These are phyloP conservation scores for Fabrea salina DNA, from an alignment of 169 alveolate genomes.

Conservation along the genomic window DNA sequence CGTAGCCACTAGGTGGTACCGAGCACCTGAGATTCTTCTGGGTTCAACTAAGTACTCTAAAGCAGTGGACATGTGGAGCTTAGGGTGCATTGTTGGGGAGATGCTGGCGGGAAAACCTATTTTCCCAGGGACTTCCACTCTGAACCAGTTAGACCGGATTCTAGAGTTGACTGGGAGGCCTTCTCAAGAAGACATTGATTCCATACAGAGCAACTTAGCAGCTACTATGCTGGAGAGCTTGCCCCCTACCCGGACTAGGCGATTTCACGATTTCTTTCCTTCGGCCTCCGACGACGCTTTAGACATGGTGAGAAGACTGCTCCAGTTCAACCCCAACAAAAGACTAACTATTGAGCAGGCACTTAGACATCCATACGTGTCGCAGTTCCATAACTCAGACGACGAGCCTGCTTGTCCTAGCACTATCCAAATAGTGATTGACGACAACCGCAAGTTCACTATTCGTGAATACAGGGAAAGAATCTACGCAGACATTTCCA, in stretches of 20 bases:
- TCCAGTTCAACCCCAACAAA: conserved; percentile 90
- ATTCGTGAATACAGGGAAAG: conserved; percentile 82
- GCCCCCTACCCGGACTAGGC: conserved; percentile 21
- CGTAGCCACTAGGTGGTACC: conserved; percentile 99
- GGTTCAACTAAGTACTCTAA: conserved; percentile 96
- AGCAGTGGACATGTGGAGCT: conserved; percentile 99
- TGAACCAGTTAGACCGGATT: conserved; percentile 92
- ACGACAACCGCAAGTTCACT: conserved; percentile 82
- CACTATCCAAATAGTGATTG: conserved; percentile 78
- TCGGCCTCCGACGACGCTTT: conserved; percentile 86
- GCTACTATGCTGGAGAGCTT: conserved; percentile 81
- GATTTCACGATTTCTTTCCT: conserved; percentile 56
- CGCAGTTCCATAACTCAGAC: conserved; percentile 87
- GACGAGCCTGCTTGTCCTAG: conserved; percentile 87
- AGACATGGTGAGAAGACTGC: conserved; percentile 89
- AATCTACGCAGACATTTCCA: conserved; percentile 77
- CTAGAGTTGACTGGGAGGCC: conserved; percentile 93
- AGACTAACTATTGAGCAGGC: conserved; percentile 94
- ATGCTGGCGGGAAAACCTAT: conserved; percentile 94
- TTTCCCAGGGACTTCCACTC: conserved; percentile 97
- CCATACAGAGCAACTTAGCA: conserved; percentile 86
- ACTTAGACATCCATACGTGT: conserved; percentile 88
- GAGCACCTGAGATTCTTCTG: conserved; percentile 96
- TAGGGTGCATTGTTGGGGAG: conserved; percentile 98
- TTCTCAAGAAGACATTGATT: conserved; percentile 85